Conservation (phyloP, 1,139 yeast genomes). For the Zygosaccharomyces sapae region DNA sequence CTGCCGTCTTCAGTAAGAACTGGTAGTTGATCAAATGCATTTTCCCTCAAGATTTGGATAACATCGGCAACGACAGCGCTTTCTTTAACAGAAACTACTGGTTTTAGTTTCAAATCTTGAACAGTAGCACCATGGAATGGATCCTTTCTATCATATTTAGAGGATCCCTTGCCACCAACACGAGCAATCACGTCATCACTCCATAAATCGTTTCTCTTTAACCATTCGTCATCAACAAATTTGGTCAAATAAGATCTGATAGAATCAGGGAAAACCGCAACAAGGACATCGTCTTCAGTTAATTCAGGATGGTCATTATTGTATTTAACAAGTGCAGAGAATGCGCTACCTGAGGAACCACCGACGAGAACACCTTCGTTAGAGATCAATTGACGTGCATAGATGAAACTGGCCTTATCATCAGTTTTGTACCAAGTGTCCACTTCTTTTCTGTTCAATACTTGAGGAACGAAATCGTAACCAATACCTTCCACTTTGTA, state of each 20-base stretch:
- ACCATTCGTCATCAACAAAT: slow-evolving; percentile 91
- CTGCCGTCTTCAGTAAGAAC: slow-evolving; percentile 60
- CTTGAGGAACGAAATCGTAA: slow-evolving; percentile 84
- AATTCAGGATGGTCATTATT: slow-evolving; percentile 56
- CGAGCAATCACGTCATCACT: slow-evolving; percentile 48
- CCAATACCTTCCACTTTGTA: slow-evolving; percentile 92
- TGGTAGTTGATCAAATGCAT: slow-evolving; percentile 85
- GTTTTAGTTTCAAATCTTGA: slow-evolving; percentile 68
- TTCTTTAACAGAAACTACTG: slow-evolving; percentile 71
- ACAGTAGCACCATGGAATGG: slow-evolving; percentile 59
- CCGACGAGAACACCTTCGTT: slow-evolving; percentile 88
- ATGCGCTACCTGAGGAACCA: slow-evolving; percentile 82
- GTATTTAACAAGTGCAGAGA: slow-evolving; percentile 73
- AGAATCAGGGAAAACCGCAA: slow-evolving; percentile 82
- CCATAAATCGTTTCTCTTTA: slow-evolving; percentile 70
- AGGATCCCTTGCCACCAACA: slow-evolving; percentile 39
- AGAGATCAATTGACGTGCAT: slow-evolving; percentile 76
- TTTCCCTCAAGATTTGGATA: slow-evolving; percentile 64
- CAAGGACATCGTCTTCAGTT: slow-evolving; percentile 70
- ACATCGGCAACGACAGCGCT: slow-evolving; percentile 63
- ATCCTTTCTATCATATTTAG: slow-evolving; percentile 35
- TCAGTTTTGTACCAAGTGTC: slow-evolving; percentile 87
- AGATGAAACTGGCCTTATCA: slow-evolving; percentile 73
- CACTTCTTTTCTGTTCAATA: slow-evolving; percentile 59
- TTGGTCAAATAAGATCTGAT: slow-evolving; percentile 83